Conservation (phyloP, 129 eudicot genomes). For the Pseudognaphalium luteoalbum region DNA sequence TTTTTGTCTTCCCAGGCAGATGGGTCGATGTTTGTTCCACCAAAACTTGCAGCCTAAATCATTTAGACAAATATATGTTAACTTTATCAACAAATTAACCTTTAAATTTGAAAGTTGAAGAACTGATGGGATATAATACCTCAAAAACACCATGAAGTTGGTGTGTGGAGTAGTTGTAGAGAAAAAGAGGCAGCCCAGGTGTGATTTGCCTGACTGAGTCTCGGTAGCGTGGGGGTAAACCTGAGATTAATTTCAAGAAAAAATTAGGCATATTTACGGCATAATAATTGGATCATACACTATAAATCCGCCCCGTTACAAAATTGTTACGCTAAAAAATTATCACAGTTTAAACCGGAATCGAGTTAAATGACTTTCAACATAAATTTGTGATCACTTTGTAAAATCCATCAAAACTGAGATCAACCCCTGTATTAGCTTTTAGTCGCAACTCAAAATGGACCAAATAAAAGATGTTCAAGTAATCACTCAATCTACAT, state of each 20-base stretch:
- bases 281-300: not conserved
- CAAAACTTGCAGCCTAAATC: conserved; percentile 89
- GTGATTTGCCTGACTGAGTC: conserved; percentile 93
- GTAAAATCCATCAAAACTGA: not conserved
- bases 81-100: not conserved
- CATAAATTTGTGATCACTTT: not conserved
- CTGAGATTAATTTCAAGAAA: conserved; percentile 39
- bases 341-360: too few relatives aligned
- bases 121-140: conserved; percentile 42
- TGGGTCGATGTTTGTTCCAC: conserved; percentile 93
- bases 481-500: not conserved
- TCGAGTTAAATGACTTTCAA: not conserved
- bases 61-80: conserved; percentile 4
- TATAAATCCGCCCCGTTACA: too few relatives aligned
- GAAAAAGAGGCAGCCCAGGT: conserved; percentile 94
- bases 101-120: not conserved
- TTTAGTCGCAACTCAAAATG: not conserved
- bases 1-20: conserved; percentile 99
- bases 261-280: not conserved
- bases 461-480: not conserved
- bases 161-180: conserved; percentile 97
- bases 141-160: conserved; percentile 98
- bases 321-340: not conserved
- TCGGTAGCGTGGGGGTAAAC: conserved; percentile 94
- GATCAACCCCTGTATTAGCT: not conserved